Evolutionary conservation across 441 rosid species (phyloP).

Genomic region (Jatropha multifida): DNA sequence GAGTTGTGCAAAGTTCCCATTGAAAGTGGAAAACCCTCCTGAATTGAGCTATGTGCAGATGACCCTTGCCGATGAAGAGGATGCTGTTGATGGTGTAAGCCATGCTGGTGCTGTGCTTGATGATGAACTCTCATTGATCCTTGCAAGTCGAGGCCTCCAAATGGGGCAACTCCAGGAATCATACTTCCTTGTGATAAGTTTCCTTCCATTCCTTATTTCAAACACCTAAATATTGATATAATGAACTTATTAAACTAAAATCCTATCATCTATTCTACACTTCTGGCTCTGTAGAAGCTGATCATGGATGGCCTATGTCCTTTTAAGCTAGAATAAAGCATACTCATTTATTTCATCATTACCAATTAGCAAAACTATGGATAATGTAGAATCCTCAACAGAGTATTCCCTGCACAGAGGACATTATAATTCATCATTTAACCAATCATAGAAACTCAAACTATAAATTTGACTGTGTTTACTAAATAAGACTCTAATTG

Average conservation of each 20-base stretch:
- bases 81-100: slow-evolving; percentile 49
- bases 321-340: slow-evolving; percentile 20
- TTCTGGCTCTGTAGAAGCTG: background rate
- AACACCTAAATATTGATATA: background rate
- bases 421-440: background rate
- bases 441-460: too few species aligned
- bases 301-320: slow-evolving; percentile 1
- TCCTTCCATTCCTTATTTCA: slow-evolving; percentile 47
- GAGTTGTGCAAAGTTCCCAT: slow-evolving; percentile 53
- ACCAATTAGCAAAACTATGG: background rate
- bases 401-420: background rate
- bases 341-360: slow-evolving; percentile 2
- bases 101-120: slow-evolving; percentile 47
- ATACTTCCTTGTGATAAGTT: slow-evolving; percentile 67
- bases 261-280: background rate
- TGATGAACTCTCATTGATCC: slow-evolving; percentile 63
- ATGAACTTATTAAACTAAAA: slow-evolving; percentile 17
- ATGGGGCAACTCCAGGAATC: slow-evolving; percentile 56
- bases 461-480: too few species aligned
- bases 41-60: slow-evolving; percentile 36
- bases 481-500: background rate
- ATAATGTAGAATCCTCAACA: background rate
- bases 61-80: slow-evolving; percentile 42
- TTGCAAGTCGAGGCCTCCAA: slow-evolving; percentile 70
- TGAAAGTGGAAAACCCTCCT: slow-evolving; percentile 53